Conservation (phyloP, 768 basidiomycete genomes). For the Daedalea quercina region DNA sequence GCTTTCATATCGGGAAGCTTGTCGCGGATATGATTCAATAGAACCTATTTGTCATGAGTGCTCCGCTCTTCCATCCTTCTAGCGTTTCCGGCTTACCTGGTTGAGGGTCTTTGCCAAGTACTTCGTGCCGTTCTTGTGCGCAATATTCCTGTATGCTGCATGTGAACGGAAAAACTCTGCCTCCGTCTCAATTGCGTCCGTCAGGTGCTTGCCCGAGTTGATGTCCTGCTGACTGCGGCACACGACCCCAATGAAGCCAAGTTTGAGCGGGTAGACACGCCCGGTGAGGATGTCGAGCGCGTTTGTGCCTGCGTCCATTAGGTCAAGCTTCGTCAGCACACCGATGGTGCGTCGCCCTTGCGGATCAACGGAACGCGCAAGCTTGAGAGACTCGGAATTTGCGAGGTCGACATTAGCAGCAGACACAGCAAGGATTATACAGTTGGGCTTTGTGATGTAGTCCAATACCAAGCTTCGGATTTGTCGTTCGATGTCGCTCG, state of each 20-base stretch:
- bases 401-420: slow-evolving; percentile 98
- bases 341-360: slow-evolving; percentile 96
- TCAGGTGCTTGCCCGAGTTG: slow-evolving; percentile 78
- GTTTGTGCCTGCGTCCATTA: slow-evolving; percentile 99
- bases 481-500: slow-evolving; percentile 95
- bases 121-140: slow-evolving; percentile 96
- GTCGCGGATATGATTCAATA: slow-evolving; percentile 97
- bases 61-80: background rate
- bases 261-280: slow-evolving; percentile 93
- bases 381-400: slow-evolving; percentile 96
- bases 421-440: slow-evolving; percentile 95
- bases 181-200: slow-evolving; percentile 79
- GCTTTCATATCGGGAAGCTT: slow-evolving; percentile 99
- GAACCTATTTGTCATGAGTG: slow-evolving; percentile 41
- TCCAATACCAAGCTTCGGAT: slow-evolving; percentile 93
- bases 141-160: slow-evolving; percentile 88
- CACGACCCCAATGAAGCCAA: slow-evolving; percentile 97
- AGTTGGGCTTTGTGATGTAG: slow-evolving; percentile 95
- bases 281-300: slow-evolving; percentile 94
- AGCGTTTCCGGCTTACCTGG: slow-evolving; percentile 47
- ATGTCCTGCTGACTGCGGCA: slow-evolving; percentile 98
- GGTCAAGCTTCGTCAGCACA: slow-evolving; percentile 92
- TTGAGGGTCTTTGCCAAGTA: slow-evolving; percentile 92
- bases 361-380: slow-evolving; percentile 92
- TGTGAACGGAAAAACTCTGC: slow-evolving; percentile 88